phyloP scores from a whole-genome alignment of 2,329 filamentous ascomycete genomes.

The Didymella segeticola region DNA sequence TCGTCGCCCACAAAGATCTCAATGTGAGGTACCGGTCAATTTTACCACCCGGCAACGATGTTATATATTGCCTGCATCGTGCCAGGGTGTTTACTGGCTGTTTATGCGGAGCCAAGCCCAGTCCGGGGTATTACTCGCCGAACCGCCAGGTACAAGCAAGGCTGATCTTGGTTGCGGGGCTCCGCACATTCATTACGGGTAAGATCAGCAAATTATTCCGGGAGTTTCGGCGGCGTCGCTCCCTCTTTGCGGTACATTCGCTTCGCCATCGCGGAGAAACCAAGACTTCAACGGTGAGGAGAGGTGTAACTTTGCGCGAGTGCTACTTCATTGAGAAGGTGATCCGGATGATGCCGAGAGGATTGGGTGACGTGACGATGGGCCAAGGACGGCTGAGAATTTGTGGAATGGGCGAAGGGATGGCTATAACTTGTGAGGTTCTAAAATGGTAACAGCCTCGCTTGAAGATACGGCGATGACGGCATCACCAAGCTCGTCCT shows the following conservation, averaged over 20 bases:
- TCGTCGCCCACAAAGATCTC: not conserved
- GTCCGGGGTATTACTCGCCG: conserved; percentile 32
- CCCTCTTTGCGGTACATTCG: conserved; percentile 13
- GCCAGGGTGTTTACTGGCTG: conserved; percentile 6
- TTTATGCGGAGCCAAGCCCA: conserved; percentile 32
- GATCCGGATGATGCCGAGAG: conserved; percentile 10
- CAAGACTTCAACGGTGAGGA: conserved; percentile 17
- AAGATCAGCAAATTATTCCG: conserved; percentile 32
- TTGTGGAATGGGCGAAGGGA: not conserved
- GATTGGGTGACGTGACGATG: conserved; percentile 2
- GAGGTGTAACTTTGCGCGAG: conserved; percentile 2
- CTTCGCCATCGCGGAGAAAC: conserved; percentile 22
- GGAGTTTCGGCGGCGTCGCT: conserved; percentile 21
- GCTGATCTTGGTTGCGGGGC: conserved; percentile 30
- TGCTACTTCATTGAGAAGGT: conserved; percentile 12
- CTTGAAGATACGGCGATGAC: conserved; percentile 1
- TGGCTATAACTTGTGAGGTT: not conserved
- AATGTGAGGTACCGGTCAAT: conserved; percentile 3
- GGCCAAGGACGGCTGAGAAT: conserved; percentile 3
- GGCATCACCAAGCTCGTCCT: not conserved
- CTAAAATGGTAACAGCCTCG: too few species aligned
- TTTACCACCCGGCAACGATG: conserved; percentile 13
- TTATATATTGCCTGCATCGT: conserved; percentile 26
- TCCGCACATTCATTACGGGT: conserved; percentile 21
- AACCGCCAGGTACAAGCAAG: conserved; percentile 28